Evolutionary conservation across 2,329 filamentous ascomycete genomes (phyloP).

Genomic region (Verticillium nubilum): DNA sequence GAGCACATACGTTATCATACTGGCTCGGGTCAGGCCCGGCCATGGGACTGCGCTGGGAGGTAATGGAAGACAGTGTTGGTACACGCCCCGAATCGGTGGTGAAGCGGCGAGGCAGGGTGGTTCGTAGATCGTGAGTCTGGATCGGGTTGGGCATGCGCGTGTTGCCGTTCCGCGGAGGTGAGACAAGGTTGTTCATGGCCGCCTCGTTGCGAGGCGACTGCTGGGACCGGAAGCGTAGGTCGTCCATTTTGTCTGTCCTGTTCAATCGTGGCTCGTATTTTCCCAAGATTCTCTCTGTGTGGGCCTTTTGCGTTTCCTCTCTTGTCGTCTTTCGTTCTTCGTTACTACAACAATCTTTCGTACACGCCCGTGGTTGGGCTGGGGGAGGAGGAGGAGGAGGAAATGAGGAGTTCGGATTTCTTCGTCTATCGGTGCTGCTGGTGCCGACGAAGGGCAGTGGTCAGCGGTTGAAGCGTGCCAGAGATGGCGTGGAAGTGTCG

Average conservation of each 20-base stretch:
- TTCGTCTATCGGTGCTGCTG: constrained; percentile 11
- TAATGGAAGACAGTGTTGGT: constrained; percentile 65
- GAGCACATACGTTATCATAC: constrained; percentile 34
- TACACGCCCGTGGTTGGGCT: constrained; percentile 25
- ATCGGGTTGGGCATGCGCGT: constrained; percentile 54
- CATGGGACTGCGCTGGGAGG: constrained; percentile 42
- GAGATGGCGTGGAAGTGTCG: not conserved
- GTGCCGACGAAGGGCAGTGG: constrained; percentile 8
- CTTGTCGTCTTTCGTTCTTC: not conserved
- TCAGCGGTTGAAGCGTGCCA: constrained; percentile 7
- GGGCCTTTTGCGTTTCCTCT: not conserved
- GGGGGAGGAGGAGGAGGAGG: not conserved
- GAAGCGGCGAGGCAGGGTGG: constrained; percentile 81
- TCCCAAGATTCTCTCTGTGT: not conserved
- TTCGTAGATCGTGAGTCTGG: constrained; percentile 61
- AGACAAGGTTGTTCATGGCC: constrained; percentile 68
- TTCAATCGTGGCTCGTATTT: not conserved
- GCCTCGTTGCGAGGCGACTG: constrained; percentile 73
- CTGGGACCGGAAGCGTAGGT: constrained; percentile 72
- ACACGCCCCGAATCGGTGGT: constrained; percentile 86
- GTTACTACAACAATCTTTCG: constrained; percentile 31
- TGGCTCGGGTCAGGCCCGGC: constrained; percentile 32
- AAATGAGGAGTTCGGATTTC: not conserved
- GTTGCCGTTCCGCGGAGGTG: constrained; percentile 62
- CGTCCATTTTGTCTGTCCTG: constrained; percentile 64